Conservation (phyloP, 352 stramenopile genomes). For the Halophytophthora polymorphica region DNA sequence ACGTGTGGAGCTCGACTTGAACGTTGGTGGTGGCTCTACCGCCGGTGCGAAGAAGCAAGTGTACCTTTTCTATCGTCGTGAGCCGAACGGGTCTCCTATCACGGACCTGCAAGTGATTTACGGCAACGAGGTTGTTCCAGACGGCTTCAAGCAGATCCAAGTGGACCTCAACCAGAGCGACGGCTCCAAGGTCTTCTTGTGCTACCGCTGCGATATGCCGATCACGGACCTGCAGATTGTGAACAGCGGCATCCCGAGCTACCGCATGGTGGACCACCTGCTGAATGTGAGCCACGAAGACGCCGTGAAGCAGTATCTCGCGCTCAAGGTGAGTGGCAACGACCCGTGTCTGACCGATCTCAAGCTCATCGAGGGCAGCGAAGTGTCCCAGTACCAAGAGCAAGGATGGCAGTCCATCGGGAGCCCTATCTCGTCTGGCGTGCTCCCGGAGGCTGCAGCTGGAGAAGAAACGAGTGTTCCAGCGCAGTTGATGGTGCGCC, state of each 20-base stretch:
- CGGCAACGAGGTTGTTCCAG: slow-evolving; percentile 72
- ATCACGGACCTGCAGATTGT: slow-evolving; percentile 87
- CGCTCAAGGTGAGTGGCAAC: slow-evolving; percentile 79
- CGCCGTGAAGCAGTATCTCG: slow-evolving; percentile 71
- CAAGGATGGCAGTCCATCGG: slow-evolving; percentile 74
- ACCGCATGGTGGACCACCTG: slow-evolving; percentile 78
- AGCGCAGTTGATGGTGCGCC: slow-evolving; percentile 66
- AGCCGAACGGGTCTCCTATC: slow-evolving; percentile 78
- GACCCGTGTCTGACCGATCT: slow-evolving; percentile 80
- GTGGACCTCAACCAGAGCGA: slow-evolving; percentile 87
- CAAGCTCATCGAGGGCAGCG: slow-evolving; percentile 48
- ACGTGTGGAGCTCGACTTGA: slow-evolving; percentile 80
- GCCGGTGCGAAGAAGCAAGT: slow-evolving; percentile 80
- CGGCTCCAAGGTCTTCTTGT: slow-evolving; percentile 79
- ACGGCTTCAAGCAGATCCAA: slow-evolving; percentile 85
- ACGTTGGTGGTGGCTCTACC: slow-evolving; percentile 50
- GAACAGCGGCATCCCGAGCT: slow-evolving; percentile 76
- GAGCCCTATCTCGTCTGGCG: slow-evolving; percentile 41
- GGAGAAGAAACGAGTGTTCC: slow-evolving; percentile 13
- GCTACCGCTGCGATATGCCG: slow-evolving; percentile 87
- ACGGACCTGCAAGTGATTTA: slow-evolving; percentile 83
- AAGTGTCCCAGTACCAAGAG: slow-evolving; percentile 39
- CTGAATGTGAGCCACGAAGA: slow-evolving; percentile 73
- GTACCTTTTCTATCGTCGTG: slow-evolving; percentile 75
- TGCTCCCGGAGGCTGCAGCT: slow-evolving; percentile 4